phyloP scores from a whole-genome alignment of 495 filamentous ascomycete species.

The Tuber indicum region DNA sequence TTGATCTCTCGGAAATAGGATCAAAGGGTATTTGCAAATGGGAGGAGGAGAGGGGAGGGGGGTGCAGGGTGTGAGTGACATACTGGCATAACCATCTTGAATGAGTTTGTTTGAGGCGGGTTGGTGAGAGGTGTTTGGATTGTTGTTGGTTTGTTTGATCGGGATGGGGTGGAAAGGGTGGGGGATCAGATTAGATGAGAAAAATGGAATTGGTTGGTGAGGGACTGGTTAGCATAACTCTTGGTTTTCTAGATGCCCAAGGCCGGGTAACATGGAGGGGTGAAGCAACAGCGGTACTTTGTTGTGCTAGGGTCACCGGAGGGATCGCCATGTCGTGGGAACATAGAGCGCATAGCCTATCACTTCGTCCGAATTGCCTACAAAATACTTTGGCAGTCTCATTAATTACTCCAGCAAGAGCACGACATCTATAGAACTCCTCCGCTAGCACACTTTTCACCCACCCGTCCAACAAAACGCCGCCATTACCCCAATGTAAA shows the following conservation, averaged over 20 bases:
- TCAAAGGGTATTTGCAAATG: constrained; percentile 43
- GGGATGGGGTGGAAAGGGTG: constrained; percentile 4
- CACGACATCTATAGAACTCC: neutral
- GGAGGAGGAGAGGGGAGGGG: constrained; percentile 22
- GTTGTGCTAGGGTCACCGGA: neutral
- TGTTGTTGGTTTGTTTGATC: neutral
- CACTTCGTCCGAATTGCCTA: neutral
- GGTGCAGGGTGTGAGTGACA: constrained; percentile 42
- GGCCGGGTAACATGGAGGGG: neutral
- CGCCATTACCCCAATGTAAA: neutral
- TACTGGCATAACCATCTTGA: constrained; percentile 67
- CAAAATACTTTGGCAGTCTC: neutral
- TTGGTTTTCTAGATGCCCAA: neutral
- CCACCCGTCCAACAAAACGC: neutral
- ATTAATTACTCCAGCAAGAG: neutral
- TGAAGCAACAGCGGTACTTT: neutral
- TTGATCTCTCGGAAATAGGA: neutral
- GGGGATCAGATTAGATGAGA: constrained; percentile 19
- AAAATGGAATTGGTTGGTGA: neutral
- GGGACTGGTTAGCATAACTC: neutral
- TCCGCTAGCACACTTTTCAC: neutral
- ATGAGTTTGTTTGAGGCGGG: constrained; percentile 7
- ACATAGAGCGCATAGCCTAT: neutral
- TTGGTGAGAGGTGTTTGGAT: constrained; percentile 15
- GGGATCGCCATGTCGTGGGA: neutral